Evolutionary conservation across 1,284 basidiomycete genomes (phyloP).

Genomic region (Inonotus obliquus): DNA sequence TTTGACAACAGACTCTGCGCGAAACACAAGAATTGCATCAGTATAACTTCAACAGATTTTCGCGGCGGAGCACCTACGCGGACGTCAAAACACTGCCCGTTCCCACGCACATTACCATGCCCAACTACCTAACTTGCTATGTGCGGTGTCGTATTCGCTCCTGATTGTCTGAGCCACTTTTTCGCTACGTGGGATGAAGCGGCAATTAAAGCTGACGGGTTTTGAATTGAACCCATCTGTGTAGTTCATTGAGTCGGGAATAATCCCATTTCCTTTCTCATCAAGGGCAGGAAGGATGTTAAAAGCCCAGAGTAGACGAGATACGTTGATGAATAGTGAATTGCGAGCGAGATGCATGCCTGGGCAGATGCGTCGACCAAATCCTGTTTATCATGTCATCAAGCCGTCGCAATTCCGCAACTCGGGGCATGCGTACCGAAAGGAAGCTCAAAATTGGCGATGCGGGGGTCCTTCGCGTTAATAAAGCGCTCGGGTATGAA

Average conservation of each 20-base stretch:
- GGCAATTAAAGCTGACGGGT: conserved; percentile 39
- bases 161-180: conserved; percentile 25
- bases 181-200: conserved; percentile 29
- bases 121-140: conserved; percentile 17
- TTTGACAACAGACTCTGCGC: no score
- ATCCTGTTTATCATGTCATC: conserved; percentile 23
- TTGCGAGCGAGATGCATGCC: conserved; percentile 43
- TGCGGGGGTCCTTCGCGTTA: conserved; percentile 30
- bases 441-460: conserved; percentile 39
- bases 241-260: conserved; percentile 34
- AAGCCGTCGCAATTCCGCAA: background rate
- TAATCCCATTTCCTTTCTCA: conserved; percentile 8
- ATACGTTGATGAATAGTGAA: conserved; percentile 39
- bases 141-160: conserved; percentile 27
- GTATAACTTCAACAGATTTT: no score
- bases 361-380: conserved; percentile 42
- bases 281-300: conserved; percentile 32
- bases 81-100: no score
- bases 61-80: no score
- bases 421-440: conserved; percentile 27
- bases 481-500: conserved; percentile 41
- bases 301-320: conserved; percentile 40
- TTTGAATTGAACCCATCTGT: conserved; percentile 45
- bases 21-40: no score
- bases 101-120: conserved; percentile 13